Base-by-base conservation (phyloP, 2,329 filamentous ascomycete genomes). In the Alternaria atra region DNA sequence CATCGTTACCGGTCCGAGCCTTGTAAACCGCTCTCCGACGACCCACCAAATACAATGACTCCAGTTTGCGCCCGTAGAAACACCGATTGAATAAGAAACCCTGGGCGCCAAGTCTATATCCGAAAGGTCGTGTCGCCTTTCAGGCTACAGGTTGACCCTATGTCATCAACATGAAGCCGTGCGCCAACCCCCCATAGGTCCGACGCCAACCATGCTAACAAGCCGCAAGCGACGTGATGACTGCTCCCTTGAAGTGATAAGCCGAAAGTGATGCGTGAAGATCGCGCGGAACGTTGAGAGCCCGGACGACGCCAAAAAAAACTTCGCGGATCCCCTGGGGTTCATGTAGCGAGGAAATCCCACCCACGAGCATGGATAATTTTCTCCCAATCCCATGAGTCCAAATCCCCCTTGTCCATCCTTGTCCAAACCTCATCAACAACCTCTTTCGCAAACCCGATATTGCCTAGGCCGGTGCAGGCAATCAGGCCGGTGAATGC, bases 371-470 rank as follows among this genome's bases (percentile, higher is more conserved):
- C 80, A 48, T 82, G 78, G 63, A 89, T 87, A 60, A 88, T 85
- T 61, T 79, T 84, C 75, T 89, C 87, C 86, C 86, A 89, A 72
- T 89, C 86, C 87, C 87, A 89, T 55, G 39, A 42, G 10, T 42
- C 39, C 8, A 8, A 6, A 29, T 29, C 27, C 27, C 27, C 27
- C 8, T 29, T 29, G 27, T 29, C 27, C 27, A 29, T 29, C 27
- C 43, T 55, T 29, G 55, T 51, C 87, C 87, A 89, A 20, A 89
- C 80, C 59, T 80, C 82, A 55, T 84, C 78, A 17, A 89, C 85
- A 8, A 88, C 83, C 57, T 81, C 80, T 62, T 84, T 81, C 3
- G 87, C 86, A 55, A 84, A 83, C 48, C 81, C 78, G 63, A 89
- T 88, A 67, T 89, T 89, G 51, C 85, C 85, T 13, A 88, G 74